These are phyloP conservation scores for Trichophyton schoenleinii DNA, from an alignment of 2,329 filamentous ascomycete species.

Conservation along the genomic window DNA sequence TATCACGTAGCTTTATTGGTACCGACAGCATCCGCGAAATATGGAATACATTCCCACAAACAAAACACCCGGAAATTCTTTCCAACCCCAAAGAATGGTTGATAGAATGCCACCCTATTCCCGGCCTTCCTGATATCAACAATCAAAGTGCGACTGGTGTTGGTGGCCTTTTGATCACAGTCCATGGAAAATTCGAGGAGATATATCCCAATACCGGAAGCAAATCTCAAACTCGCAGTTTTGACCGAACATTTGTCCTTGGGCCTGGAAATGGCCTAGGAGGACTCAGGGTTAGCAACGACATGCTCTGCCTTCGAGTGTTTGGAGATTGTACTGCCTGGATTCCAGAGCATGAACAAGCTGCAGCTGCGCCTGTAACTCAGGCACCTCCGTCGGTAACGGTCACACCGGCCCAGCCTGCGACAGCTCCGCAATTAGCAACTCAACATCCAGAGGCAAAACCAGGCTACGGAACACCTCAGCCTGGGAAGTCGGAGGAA, in stretches of 20 bases:
- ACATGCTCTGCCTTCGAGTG: slow-evolving; percentile 61
- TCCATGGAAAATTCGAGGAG: slow-evolving; percentile 81
- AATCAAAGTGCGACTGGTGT: slow-evolving; percentile 53
- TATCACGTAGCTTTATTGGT: slow-evolving; percentile 55
- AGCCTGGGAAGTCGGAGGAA: slow-evolving; percentile 35
- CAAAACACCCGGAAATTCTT: slow-evolving; percentile 60
- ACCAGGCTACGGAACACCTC: slow-evolving; percentile 30
- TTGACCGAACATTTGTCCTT: slow-evolving; percentile 68
- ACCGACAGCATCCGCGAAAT: slow-evolving; percentile 50
- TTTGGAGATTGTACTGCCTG: slow-evolving; percentile 48
- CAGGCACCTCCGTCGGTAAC: not conserved
- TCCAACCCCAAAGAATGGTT: slow-evolving; percentile 60
- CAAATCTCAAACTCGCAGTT: slow-evolving; percentile 55
- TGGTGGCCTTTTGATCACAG: slow-evolving; percentile 61
- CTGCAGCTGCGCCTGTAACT: not conserved
- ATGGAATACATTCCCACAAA: slow-evolving; percentile 59
- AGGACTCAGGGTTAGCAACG: slow-evolving; percentile 63
- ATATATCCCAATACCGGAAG: slow-evolving; percentile 45
- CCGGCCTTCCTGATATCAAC: slow-evolving; percentile 57
- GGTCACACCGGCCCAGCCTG: slow-evolving; percentile 12
- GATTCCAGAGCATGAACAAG: slow-evolving; percentile 29
- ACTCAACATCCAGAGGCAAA: slow-evolving; percentile 22
- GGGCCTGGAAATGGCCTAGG: slow-evolving; percentile 57
- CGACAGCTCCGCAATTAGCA: slow-evolving; percentile 7
- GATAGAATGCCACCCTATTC: slow-evolving; percentile 66